Percentiles rank a stretch among this genome's conserved stretches.
Conservation (phyloP, 2,329 filamentous ascomycete species). For the Fusarium coicis region DNA sequence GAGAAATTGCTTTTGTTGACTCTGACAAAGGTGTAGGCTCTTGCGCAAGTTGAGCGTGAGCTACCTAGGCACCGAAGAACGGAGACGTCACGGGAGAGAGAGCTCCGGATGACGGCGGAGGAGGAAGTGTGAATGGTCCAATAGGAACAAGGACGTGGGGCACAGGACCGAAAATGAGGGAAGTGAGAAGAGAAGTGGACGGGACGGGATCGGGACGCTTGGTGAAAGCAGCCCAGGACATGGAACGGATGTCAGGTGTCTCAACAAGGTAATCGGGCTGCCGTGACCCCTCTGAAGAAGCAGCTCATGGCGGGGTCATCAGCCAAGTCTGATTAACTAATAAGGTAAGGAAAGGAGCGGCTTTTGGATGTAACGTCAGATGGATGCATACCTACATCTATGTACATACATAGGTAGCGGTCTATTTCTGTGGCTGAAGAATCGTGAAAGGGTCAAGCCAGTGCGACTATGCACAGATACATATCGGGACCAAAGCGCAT, state of each 20-base stretch:
- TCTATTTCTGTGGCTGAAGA: not conserved
- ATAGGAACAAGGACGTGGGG: slow-evolving; percentile 7
- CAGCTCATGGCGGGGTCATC: slow-evolving; percentile 22
- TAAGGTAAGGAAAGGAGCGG: not conserved
- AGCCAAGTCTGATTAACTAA: not conserved
- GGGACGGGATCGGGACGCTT: not conserved
- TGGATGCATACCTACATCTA: not conserved
- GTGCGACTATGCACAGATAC: not conserved
- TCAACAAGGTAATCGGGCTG: not conserved
- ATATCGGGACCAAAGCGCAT: not conserved
- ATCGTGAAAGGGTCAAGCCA: not conserved
- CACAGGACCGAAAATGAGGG: not conserved
- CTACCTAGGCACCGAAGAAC: slow-evolving; percentile 24
- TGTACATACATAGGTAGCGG: not conserved
- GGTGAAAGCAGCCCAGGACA: not conserved
- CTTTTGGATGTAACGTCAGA: slow-evolving; percentile 7
- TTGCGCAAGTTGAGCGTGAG: slow-evolving; percentile 4
- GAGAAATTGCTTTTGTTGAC: slow-evolving; percentile 11
- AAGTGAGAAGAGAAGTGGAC: not conserved
- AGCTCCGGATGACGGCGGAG: slow-evolving; percentile 4
- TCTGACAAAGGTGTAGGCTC: not conserved
- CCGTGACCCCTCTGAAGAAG: not conserved
- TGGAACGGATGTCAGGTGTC: slow-evolving; percentile 6
- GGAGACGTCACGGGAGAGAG: slow-evolving; percentile 16
- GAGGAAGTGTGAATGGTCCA: not conserved